Evolutionary conservation across 2,329 filamentous ascomycete species (phyloP).

Genomic region (Aspergillus latus): DNA sequence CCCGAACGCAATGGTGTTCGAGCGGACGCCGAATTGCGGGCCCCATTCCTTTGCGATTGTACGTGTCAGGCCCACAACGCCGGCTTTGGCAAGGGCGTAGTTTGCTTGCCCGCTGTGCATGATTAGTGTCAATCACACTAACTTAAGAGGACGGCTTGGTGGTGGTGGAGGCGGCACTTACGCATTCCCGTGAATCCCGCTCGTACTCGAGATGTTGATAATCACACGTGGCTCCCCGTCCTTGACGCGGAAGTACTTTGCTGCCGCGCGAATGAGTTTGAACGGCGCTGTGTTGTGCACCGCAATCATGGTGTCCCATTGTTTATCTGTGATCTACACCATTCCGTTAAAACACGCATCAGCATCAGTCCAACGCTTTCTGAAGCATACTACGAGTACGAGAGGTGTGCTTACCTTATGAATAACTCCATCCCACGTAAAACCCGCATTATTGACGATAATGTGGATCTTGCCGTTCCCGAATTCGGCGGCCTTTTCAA

Average conservation of each 20-base stretch:
- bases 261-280: conserved; percentile 74
- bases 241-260: conserved; percentile 83
- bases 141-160: neutral
- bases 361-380: neutral
- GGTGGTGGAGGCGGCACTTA: conserved; percentile 24
- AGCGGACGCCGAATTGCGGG: conserved; percentile 74
- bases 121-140: conserved; percentile 1
- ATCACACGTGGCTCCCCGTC: conserved; percentile 77
- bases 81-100: conserved; percentile 82
- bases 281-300: conserved; percentile 85
- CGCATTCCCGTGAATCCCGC: conserved; percentile 80
- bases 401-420: conserved; percentile 60
- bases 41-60: conserved; percentile 94
- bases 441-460: conserved; percentile 88
- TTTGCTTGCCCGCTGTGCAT: conserved; percentile 70
- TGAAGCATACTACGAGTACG: too few relatives aligned
- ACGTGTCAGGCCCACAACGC: conserved; percentile 78
- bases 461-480: conserved; percentile 86
- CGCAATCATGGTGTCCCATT: conserved; percentile 85
- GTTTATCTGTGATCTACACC: conserved; percentile 74
- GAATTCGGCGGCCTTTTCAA: conserved; percentile 74
- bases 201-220: conserved; percentile 76
- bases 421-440: conserved; percentile 90
- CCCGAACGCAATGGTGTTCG: conserved; percentile 83
- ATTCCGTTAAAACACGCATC: neutral